Evolutionary conservation across 805 yeast genomes (phyloP).

Genomic region (Suhomyces pyralidae): DNA sequence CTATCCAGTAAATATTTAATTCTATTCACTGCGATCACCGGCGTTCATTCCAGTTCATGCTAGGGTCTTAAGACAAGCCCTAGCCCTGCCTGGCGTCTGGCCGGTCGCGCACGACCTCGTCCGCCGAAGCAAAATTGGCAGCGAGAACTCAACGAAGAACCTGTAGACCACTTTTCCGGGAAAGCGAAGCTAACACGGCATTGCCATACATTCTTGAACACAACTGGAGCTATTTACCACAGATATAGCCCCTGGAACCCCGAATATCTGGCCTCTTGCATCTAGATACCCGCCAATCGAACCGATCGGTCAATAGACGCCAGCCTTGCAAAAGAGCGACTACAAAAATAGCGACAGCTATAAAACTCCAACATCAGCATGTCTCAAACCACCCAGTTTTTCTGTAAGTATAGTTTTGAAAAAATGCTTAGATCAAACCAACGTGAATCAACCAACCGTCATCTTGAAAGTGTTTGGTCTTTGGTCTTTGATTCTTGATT

Average conservation of each 20-base stretch:
- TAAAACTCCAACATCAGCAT: constrained; percentile 12
- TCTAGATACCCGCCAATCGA: neutral
- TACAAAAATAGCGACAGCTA: neutral
- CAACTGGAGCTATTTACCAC: neutral
- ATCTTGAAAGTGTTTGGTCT: too few species aligned
- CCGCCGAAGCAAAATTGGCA: neutral
- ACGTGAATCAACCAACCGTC: too few species aligned
- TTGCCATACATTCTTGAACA: neutral
- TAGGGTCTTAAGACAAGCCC: neutral
- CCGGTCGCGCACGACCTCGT: neutral
- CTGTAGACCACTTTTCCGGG: neutral
- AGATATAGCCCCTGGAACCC: neutral
- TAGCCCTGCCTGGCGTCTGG: neutral
- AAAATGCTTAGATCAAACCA: too few species aligned
- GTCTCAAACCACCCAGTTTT: constrained; percentile 38
- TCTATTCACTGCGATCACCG: too few species aligned
- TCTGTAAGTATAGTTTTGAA: constrained; percentile 27
- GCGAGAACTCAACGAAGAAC: neutral
- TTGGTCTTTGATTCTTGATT: too few species aligned
- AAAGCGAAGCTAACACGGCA: neutral
- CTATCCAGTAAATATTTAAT: neutral
- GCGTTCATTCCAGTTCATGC: neutral
- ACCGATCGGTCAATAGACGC: neutral
- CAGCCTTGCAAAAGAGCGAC: constrained; percentile 1
- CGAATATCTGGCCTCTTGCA: neutral